Base-by-base conservation (phyloP, 805 yeast species). In the Saccharomycopsis vini region DNA sequence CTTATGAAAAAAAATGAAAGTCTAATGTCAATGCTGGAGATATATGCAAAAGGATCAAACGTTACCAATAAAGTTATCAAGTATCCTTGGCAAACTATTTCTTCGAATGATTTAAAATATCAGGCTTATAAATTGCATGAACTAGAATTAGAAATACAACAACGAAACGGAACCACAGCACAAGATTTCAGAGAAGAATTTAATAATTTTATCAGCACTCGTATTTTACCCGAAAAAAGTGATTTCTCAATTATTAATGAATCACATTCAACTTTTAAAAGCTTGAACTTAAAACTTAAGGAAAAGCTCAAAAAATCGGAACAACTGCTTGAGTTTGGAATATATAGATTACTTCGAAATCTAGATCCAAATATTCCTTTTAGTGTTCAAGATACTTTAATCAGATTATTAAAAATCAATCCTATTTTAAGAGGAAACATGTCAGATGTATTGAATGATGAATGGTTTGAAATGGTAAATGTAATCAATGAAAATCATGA, bases 81-180 rank as follows among this genome's bases (percentile, higher is more conserved):
- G n/a, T 48, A 48, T 36, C 51, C 51, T 4, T 48, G 51, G 51
- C 23, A 34, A 12, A 24, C 43, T 4, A 18, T 31, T 2, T 21
- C 21, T 32, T n/a, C 41, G 16, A 32, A 24, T 13, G 51, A 48
- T 26, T 5, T 21, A 6, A 23, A 36, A 21, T 48, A 22, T 32
- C 22, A 22, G n/a, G 49, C 49, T 4, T 48, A 45, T 28, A 36
- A 21, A 19, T 3, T 46, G 13, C 47, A 35, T 21, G 47, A 48
- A 33, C 22, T 32, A 16, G 44, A 29, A 36, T 13, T 44, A 9
- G 51, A 45, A 21, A 20, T 26, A 16, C 9, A 21, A 21, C 9
- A 16, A 32, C 12, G 15, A 32, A n/a, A 32, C 36, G 5, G n/a
- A 18, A 23, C 5, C 9, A 13, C 6, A n/a, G n/a, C 5, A 32